These are phyloP conservation scores for Penicillium sp. DNA, from an alignment of 2,329 filamentous ascomycete species.

Conservation along the genomic window DNA sequence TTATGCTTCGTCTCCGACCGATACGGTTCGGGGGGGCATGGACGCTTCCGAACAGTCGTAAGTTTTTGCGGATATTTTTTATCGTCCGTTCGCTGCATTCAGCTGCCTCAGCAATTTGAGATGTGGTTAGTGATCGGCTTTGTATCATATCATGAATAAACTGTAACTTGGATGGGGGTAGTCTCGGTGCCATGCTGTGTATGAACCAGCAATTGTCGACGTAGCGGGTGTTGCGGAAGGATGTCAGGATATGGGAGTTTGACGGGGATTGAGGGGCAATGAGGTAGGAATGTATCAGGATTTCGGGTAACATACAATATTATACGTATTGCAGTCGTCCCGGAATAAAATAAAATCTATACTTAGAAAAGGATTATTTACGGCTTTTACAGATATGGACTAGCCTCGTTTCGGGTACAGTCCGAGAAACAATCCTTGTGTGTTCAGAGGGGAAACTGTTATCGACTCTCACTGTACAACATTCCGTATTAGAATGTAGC, in stretches of 20 bases:
- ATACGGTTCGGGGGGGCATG: too few relatives aligned
- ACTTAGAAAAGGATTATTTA: background rate
- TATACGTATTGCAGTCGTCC: background rate
- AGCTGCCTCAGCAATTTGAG: constrained; percentile 11
- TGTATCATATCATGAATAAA: constrained; percentile 10
- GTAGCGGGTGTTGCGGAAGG: background rate
- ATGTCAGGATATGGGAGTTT: background rate
- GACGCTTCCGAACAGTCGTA: constrained; percentile 8
- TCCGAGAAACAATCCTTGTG: background rate
- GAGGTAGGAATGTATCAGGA: background rate
- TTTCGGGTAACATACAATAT: background rate
- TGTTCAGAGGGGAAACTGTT: background rate
- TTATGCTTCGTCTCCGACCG: constrained; percentile 9
- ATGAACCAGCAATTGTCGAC: background rate
- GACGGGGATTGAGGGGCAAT: background rate
- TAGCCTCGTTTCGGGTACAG: background rate
- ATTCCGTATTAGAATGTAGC: background rate
- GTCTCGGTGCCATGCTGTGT: constrained; percentile 3
- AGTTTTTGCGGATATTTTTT: constrained; percentile 9
- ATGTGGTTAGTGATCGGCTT: constrained; percentile 8
- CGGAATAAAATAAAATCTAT: background rate
- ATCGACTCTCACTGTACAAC: background rate
- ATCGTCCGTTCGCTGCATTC: constrained; percentile 8
- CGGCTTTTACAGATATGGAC: background rate
- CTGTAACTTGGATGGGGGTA: constrained; percentile 4